These are phyloP conservation scores for Xylaria sp. DNA, from an alignment of 2,329 filamentous ascomycete genomes.

Conservation along the genomic window DNA sequence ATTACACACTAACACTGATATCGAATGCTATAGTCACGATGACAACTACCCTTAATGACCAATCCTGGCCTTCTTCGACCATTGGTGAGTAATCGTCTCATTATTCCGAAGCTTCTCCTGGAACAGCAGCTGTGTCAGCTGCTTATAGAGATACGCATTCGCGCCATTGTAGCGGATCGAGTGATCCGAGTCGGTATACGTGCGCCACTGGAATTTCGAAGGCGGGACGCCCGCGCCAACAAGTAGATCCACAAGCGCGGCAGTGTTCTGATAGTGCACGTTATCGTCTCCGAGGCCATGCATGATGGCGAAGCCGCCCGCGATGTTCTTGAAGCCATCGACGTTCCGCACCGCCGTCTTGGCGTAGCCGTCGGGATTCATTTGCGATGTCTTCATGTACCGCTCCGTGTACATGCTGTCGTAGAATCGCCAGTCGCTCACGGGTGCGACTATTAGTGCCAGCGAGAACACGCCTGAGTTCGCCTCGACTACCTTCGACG, in stretches of 20 bases:
- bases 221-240: constrained; percentile 68
- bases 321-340: constrained; percentile 70
- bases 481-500: constrained; percentile 72
- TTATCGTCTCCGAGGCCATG: constrained; percentile 78
- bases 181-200: constrained; percentile 74
- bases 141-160: constrained; percentile 67
- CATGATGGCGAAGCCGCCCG: constrained; percentile 69
- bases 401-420: constrained; percentile 77
- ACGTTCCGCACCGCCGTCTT: constrained; percentile 67
- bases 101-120: constrained; percentile 61
- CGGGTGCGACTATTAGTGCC: constrained; percentile 71
- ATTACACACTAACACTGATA: background rate
- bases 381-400: constrained; percentile 72
- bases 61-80: constrained; percentile 41
- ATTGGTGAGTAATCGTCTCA: constrained; percentile 44
- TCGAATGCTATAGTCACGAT: background rate
- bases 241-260: constrained; percentile 69
- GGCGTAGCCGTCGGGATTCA: constrained; percentile 69
- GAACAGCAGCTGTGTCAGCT: constrained; percentile 68
- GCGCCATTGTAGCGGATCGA: constrained; percentile 68
- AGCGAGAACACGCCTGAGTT: constrained; percentile 70
- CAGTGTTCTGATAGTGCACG: constrained; percentile 75
- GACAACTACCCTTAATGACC: background rate
- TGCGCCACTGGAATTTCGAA: constrained; percentile 69
- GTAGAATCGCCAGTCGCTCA: constrained; percentile 76